Evolutionary conservation across 2,329 filamentous ascomycete species (phyloP), one percentile per base, ranked within the genome.

Genomic region (Leptodontidium sp.): DNA sequence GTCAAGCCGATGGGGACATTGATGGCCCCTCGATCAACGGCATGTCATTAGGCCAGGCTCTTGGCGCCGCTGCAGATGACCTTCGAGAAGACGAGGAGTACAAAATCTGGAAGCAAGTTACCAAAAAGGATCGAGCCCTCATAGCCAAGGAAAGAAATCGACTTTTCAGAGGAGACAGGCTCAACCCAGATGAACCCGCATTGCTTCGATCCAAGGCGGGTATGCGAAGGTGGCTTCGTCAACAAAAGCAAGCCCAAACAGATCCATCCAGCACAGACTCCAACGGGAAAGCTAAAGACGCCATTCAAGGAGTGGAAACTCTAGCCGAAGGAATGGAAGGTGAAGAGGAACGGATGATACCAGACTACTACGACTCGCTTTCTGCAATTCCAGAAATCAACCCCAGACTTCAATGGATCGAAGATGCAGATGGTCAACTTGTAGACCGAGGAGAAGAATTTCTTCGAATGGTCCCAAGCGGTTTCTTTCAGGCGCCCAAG

Each of bases 51-150:
- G 86, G 85, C 49, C 88, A 90, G 63, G 87, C 88, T 0, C 85
- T 92, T 66, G 88, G 87, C 17, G 86, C 91, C 68, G 87, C 87
- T 38, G 86, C 84, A 15, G 92, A 97, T 74, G 93, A 97, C 74
- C 86, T 88, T 14, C 93, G 93, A 73, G 89, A 97, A 74, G 94
- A 98, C 75, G 94, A 98, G 68, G 95, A 98, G 78, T 97, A 96
- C 82, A 97, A 97, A 79, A 92, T 96, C 45, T 99, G 97, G 96
- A 99, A 98, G 82, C 95, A 98, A 80, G 93, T 97, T 50, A 99
- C 96, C 1, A 98, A 98, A 82, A 98, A 96, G 78, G 94, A 97
- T 76, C 90, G 96, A 71, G 96, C 96, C 4, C 83, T 91, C 29
- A 89, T 95, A 64, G 92, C 96, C 68, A 93, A 94, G 72, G 93